Conservation (phyloP, 345 rosid genomes). For the Dipteronia sinensis region DNA sequence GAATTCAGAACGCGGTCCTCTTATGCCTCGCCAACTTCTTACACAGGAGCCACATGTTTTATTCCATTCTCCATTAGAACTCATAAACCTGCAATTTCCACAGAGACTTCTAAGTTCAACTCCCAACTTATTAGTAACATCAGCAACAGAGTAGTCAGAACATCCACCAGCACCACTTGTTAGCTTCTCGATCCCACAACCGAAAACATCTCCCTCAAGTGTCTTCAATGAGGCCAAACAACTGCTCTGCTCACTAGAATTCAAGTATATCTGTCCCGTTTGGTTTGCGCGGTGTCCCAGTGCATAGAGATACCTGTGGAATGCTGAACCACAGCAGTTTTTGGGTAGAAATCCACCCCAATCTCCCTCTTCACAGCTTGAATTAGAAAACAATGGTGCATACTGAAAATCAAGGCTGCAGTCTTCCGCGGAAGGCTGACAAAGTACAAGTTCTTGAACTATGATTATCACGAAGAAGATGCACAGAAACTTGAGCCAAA, state of each 20-base stretch:
- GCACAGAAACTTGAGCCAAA: slow-evolving; percentile 9
- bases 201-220: slow-evolving; percentile 23
- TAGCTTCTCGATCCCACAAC: slow-evolving; percentile 49
- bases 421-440: slow-evolving; percentile 16
- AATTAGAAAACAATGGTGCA: not conserved
- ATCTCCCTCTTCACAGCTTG: slow-evolving; percentile 32
- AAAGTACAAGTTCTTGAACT: slow-evolving; percentile 5
- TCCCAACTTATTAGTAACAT: slow-evolving; percentile 33
- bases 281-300: slow-evolving; percentile 35
- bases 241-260: slow-evolving; percentile 36
- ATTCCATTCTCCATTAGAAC: slow-evolving; percentile 21
- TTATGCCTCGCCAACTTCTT: slow-evolving; percentile 38
- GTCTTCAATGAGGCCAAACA: slow-evolving; percentile 32
- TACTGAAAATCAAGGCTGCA: slow-evolving; percentile 31
- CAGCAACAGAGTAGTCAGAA: slow-evolving; percentile 38
- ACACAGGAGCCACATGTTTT: slow-evolving; percentile 31
- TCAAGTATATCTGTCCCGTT: slow-evolving; percentile 37
- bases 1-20: not conserved
- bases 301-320: slow-evolving; percentile 33
- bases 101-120: slow-evolving; percentile 22
- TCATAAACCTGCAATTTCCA: slow-evolving; percentile 27
- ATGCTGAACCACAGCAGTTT: slow-evolving; percentile 36
- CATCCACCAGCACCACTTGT: slow-evolving; percentile 41
- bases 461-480: slow-evolving; percentile 22
- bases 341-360: slow-evolving; percentile 45